These are phyloP conservation scores for Geranium incanum DNA, from an alignment of 441 rosid species.

Conservation along the genomic window DNA sequence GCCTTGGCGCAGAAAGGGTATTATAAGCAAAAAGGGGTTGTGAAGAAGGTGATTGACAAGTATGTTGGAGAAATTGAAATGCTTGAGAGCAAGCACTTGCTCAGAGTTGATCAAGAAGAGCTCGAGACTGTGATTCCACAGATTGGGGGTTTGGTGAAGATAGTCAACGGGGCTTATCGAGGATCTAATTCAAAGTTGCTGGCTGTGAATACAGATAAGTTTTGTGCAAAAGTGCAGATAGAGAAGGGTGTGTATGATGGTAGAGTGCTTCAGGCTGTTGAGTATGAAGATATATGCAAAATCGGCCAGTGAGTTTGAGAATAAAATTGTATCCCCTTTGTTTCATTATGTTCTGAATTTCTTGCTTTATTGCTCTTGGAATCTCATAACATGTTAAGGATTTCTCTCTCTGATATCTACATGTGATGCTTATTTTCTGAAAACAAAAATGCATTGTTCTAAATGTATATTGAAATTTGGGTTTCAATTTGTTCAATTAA, in stretches of 20 bases:
- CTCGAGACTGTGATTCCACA: constrained; percentile 91
- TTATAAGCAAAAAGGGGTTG: constrained; percentile 79
- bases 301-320: constrained; percentile 36
- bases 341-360: neutral
- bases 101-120: constrained; percentile 92
- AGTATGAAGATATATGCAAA: constrained; percentile 86
- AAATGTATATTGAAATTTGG: neutral
- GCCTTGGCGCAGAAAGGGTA: constrained; percentile 71
- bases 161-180: constrained; percentile 84
- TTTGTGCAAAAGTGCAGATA: constrained; percentile 77
- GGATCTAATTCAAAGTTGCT: constrained; percentile 65
- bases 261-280: constrained; percentile 67
- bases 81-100: constrained; percentile 63
- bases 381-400: neutral
- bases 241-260: constrained; percentile 94
- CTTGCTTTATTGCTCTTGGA: neutral
- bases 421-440: constrained; percentile 1
- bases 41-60: constrained; percentile 70
- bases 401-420: neutral
- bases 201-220: constrained; percentile 72
- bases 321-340: neutral
- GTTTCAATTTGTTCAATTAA: neutral
- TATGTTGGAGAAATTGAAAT: constrained; percentile 86
- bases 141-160: constrained; percentile 63
- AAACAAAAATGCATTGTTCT: neutral